Percentiles rank a stretch among this genome's conserved stretches.
These are phyloP conservation scores for Globisporangium camurandrum DNA, from an alignment of 352 stramenopile species.

Conservation along the genomic window DNA sequence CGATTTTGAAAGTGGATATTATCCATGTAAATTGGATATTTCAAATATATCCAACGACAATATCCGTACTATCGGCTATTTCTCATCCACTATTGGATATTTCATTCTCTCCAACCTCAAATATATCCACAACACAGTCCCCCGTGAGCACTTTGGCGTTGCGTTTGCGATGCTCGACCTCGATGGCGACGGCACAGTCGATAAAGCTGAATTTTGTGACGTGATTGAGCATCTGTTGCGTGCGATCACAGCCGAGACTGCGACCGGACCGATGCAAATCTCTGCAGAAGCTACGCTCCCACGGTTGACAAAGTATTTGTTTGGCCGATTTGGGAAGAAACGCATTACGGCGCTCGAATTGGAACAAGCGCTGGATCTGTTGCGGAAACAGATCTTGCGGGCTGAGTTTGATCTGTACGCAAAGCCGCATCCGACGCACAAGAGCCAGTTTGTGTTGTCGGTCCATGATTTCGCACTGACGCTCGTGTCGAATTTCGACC, in stretches of 20 bases:
- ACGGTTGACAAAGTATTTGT: constrained; percentile 57
- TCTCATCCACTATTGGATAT: too few relatives aligned
- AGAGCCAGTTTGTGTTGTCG: constrained; percentile 38
- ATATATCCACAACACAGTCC: too few relatives aligned
- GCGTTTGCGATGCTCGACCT: constrained; percentile 80
- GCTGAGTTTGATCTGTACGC: constrained; percentile 74
- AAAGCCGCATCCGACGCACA: constrained; percentile 26
- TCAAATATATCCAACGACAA: too few relatives aligned
- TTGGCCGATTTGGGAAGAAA: constrained; percentile 46
- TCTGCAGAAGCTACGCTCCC: constrained; percentile 23
- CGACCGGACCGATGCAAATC: constrained; percentile 1
- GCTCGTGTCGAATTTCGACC: constrained; percentile 65
- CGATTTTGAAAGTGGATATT: not conserved
- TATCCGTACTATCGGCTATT: too few relatives aligned
- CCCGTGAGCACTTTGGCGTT: constrained; percentile 68
- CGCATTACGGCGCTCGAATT: constrained; percentile 53
- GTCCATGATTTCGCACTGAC: constrained; percentile 77
- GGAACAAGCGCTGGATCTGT: constrained; percentile 29
- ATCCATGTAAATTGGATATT: not conserved
- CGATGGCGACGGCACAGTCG: constrained; percentile 60
- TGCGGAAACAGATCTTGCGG: constrained; percentile 53
- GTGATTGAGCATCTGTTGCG: constrained; percentile 62
- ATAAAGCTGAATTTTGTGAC: constrained; percentile 67
- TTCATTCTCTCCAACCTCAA: too few relatives aligned
- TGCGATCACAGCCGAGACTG: constrained; percentile 21